phyloP scores from a whole-genome alignment of 805 yeast species.

The Ogataea parapolymorpha region DNA sequence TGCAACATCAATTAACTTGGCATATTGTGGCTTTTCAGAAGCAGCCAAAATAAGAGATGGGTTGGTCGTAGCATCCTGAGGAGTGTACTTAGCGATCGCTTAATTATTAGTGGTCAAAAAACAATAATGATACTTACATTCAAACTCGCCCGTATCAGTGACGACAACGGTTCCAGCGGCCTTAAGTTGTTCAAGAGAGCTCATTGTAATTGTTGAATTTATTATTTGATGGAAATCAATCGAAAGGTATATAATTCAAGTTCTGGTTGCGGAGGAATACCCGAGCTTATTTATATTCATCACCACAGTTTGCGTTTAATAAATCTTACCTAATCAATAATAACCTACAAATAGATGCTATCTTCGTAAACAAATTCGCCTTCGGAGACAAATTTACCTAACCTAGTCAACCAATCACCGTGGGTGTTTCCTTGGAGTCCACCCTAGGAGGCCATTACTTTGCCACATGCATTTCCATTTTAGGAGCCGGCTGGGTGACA shows the following conservation, averaged over 20 bases:
- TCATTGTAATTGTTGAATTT: conserved; percentile 25
- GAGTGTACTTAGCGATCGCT: conserved; percentile 92
- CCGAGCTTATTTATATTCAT: conserved; percentile 3
- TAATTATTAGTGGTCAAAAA: conserved; percentile 9
- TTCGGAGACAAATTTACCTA: neutral
- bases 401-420: neutral
- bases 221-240: neutral
- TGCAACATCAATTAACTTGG: conserved; percentile 86
- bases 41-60: conserved; percentile 98
- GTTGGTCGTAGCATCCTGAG: conserved; percentile 99
- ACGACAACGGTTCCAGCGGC: conserved; percentile 95
- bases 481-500: conserved; percentile 7
- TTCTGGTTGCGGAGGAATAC: conserved; percentile 5
- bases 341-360: neutral
- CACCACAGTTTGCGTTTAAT: neutral
- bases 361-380: neutral
- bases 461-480: conserved; percentile 4
- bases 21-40: conserved; percentile 83
- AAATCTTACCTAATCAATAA: conserved; percentile 3
- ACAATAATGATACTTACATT: conserved; percentile 40
- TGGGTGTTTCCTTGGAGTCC: neutral
- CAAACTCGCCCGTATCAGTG: conserved; percentile 99
- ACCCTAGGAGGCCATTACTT: conserved; percentile 1
- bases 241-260: neutral
- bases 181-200: conserved; percentile 89